phyloP scores from a whole-genome alignment of 2,329 filamentous ascomycete species.

The Aspergillus aculeatus region DNA sequence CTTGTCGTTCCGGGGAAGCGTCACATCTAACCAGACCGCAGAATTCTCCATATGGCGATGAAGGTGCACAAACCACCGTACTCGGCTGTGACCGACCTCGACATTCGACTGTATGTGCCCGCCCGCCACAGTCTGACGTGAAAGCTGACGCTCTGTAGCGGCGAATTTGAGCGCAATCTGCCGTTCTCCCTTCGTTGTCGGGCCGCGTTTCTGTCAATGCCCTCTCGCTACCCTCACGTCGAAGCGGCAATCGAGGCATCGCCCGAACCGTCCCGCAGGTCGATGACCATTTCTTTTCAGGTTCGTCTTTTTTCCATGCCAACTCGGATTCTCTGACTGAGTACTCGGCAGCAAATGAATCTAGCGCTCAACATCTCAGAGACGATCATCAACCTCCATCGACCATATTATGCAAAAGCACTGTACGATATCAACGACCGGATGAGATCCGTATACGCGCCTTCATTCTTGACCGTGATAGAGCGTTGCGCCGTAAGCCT shows the following conservation, averaged over 20 bases:
- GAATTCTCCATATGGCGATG: slow-evolving; percentile 4
- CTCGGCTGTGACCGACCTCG: slow-evolving; percentile 1
- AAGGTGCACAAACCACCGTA: slow-evolving; percentile 3
- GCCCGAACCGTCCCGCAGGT: background rate
- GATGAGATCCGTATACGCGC: background rate
- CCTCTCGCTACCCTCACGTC: slow-evolving; percentile 1
- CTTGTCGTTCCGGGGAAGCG: background rate
- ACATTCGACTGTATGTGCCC: background rate
- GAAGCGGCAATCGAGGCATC: slow-evolving; percentile 2
- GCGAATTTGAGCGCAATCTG: slow-evolving; percentile 1
- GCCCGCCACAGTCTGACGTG: background rate
- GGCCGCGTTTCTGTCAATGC: background rate
- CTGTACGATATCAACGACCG: slow-evolving; percentile 1
- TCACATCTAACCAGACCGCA: background rate
- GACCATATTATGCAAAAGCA: slow-evolving; percentile 2
- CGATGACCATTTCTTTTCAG: slow-evolving; percentile 5
- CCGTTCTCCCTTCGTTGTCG: slow-evolving; percentile 2
- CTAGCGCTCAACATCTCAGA: slow-evolving; percentile 3
- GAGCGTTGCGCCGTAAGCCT: background rate
- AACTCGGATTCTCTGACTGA: background rate
- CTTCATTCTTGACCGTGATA: slow-evolving; percentile 1
- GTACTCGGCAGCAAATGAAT: background rate
- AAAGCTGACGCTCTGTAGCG: background rate
- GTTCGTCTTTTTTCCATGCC: background rate
- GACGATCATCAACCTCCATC: slow-evolving; percentile 3